Percentiles rank a stretch among this genome's conserved stretches.
These are phyloP conservation scores for Sphaerosporella brunnea DNA, from an alignment of 495 filamentous ascomycete species.

Conservation along the genomic window DNA sequence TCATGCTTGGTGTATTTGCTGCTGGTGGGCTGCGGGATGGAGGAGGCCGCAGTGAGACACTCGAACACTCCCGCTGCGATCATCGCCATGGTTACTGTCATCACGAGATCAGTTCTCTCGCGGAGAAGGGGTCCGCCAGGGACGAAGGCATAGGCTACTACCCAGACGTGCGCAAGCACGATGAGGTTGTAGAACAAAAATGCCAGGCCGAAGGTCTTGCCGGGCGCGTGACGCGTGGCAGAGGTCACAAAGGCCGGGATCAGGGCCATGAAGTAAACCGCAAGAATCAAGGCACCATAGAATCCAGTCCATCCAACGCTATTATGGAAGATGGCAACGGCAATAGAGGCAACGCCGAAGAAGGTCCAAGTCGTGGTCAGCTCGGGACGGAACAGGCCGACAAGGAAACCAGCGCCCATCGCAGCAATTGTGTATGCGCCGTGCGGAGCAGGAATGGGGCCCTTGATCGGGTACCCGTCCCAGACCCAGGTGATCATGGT, in stretches of 20 bases:
- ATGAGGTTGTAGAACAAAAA: constrained; percentile 83
- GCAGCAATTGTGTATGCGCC: constrained; percentile 65
- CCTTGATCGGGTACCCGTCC: constrained; percentile 86
- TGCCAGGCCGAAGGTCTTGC: constrained; percentile 62
- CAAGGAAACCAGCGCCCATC: constrained; percentile 70
- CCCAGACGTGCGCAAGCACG: constrained; percentile 91
- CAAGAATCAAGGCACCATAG: constrained; percentile 59
- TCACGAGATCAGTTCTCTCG: constrained; percentile 90
- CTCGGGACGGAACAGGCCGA: constrained; percentile 54
- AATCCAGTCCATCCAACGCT: constrained; percentile 66
- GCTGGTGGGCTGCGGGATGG: constrained; percentile 22
- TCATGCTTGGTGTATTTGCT: constrained; percentile 32
- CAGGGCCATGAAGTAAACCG: constrained; percentile 69
- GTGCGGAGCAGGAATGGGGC: constrained; percentile 75
- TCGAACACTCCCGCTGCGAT: constrained; percentile 70
- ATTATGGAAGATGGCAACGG: constrained; percentile 55
- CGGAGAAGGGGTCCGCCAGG: constrained; percentile 84
- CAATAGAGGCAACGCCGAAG: constrained; percentile 58
- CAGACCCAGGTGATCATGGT: constrained; percentile 99
- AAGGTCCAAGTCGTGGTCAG: constrained; percentile 63
- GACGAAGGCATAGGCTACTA: constrained; percentile 98
- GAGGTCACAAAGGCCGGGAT: constrained; percentile 56
- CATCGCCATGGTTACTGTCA: constrained; percentile 65
- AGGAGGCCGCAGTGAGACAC: constrained; percentile 29
- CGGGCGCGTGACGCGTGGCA: constrained; percentile 57